Percentiles rank a stretch among this genome's conserved stretches.
These are phyloP conservation scores for Decorospora gaudefroyi DNA, from an alignment of 2,329 filamentous ascomycete genomes.

Conservation along the genomic window DNA sequence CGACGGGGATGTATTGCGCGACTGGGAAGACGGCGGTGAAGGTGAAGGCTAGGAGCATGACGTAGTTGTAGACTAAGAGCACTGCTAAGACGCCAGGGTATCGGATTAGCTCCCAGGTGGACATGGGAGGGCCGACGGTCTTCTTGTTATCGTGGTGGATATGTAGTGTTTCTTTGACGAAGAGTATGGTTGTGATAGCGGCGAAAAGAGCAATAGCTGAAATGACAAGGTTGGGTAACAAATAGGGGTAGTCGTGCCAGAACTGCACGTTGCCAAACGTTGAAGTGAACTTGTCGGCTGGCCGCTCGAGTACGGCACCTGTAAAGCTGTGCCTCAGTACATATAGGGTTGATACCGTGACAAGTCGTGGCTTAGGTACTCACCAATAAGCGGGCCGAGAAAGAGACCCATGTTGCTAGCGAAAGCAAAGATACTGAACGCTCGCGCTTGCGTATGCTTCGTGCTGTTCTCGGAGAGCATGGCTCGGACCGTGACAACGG, in stretches of 20 bases:
- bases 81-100: constrained; percentile 68
- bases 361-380: neutral
- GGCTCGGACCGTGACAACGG: constrained; percentile 72
- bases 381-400: constrained; percentile 66
- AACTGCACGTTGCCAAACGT: constrained; percentile 62
- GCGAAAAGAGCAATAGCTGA: constrained; percentile 60
- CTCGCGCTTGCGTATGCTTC: constrained; percentile 68
- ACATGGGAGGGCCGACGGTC: constrained; percentile 44
- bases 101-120: constrained; percentile 61
- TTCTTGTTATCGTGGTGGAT: constrained; percentile 26
- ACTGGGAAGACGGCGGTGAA: constrained; percentile 73
- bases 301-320: constrained; percentile 72
- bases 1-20: constrained; percentile 67
- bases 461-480: constrained; percentile 78
- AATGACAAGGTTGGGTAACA: constrained; percentile 64
- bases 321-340: neutral
- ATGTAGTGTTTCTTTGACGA: constrained; percentile 62
- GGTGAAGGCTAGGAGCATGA: constrained; percentile 69
- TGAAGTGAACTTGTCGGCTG: constrained; percentile 64
- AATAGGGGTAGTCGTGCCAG: constrained; percentile 68
- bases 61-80: constrained; percentile 67
- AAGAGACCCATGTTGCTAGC: constrained; percentile 74
- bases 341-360: neutral
- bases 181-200: constrained; percentile 58
- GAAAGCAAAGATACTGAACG: constrained; percentile 79